Evolutionary conservation across 257 asterid genomes (phyloP).

Genomic region (Fraxinus quadrangulata): DNA sequence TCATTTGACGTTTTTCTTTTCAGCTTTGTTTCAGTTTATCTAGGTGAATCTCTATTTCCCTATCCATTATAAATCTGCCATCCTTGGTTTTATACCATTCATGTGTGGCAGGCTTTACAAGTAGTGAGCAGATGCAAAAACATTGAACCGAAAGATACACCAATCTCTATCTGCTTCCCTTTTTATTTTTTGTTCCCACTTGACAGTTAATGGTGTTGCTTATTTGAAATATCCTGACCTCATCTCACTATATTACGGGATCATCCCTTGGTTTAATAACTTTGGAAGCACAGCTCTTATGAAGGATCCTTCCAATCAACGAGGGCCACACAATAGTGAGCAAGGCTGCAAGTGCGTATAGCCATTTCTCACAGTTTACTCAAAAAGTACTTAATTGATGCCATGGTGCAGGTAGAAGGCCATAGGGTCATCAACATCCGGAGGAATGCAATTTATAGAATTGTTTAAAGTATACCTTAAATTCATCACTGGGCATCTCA

Average conservation of each 20-base stretch:
- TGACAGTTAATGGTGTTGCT: not conserved
- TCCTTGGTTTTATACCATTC: not conserved
- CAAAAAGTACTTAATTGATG: not conserved
- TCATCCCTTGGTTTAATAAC: not conserved
- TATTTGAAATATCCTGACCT: not conserved
- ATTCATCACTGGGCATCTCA: conserved; percentile 82
- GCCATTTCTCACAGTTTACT: not conserved
- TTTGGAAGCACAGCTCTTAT: not conserved
- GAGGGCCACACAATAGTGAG: not conserved
- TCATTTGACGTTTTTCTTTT: too few species aligned
- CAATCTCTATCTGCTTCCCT: not conserved
- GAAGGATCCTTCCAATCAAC: not conserved
- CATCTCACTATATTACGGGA: not conserved
- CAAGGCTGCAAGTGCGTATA: not conserved
- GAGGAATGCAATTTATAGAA: conserved; percentile 8
- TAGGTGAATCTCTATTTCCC: not conserved
- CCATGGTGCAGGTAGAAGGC: not conserved
- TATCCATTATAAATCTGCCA: not conserved
- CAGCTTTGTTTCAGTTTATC: not conserved
- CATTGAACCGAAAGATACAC: not conserved
- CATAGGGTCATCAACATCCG: not conserved
- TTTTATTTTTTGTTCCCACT: not conserved
- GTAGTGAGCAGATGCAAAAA: not conserved
- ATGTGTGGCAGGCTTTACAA: not conserved
- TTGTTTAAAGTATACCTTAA: conserved; percentile 51